These are phyloP conservation scores for Rhododendron griersonianum DNA, from an alignment of 148 eudicot species.

Conservation along the genomic window DNA sequence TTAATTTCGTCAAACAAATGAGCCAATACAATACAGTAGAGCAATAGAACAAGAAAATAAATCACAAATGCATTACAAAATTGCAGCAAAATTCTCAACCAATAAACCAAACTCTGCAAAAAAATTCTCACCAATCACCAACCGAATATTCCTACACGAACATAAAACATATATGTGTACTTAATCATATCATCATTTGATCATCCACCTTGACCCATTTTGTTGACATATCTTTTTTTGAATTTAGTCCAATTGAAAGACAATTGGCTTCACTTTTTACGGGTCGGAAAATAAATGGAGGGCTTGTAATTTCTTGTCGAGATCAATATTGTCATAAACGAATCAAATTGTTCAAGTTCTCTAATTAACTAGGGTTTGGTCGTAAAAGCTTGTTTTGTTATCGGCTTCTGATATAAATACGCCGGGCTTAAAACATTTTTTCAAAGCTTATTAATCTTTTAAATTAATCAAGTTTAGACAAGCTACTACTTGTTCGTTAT, in stretches of 20 bases:
- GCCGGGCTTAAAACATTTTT: neutral
- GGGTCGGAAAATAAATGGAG: neutral
- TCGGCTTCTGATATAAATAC: neutral
- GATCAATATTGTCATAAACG: neutral
- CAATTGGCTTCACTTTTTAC: neutral
- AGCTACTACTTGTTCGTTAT: too few species aligned
- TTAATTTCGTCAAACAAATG: neutral
- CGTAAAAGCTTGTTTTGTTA: too few species aligned
- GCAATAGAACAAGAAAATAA: neutral
- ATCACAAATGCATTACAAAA: neutral
- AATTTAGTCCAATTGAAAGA: neutral
- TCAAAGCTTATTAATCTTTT: neutral
- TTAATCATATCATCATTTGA: neutral
- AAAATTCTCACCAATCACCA: slow-evolving; percentile 10
- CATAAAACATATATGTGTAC: neutral
- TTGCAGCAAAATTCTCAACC: neutral
- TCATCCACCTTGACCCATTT: neutral
- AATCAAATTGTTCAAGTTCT: too few species aligned
- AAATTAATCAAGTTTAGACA: too few species aligned
- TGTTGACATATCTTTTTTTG: neutral
- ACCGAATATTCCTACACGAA: neutral
- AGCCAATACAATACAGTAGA: neutral
- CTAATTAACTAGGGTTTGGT: neutral
- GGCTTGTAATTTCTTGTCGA: neutral
- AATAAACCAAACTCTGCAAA: neutral